Evolutionary conservation across 257 asterid species (phyloP).

Genomic region (Galeopsis tetrahit): DNA sequence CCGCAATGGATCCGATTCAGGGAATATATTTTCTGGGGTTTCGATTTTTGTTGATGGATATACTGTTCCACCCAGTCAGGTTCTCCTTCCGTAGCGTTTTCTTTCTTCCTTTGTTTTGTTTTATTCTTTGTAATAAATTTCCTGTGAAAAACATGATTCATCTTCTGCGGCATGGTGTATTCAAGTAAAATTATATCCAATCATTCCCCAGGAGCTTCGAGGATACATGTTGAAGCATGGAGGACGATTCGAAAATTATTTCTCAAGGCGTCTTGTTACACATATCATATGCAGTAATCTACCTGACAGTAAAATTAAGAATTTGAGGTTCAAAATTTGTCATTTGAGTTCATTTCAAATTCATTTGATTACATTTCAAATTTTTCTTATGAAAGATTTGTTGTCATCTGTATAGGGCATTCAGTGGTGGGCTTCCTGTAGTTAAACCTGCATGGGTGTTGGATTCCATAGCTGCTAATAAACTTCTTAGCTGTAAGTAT

Average conservation of each 20-base stretch:
- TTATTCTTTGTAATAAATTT: neutral
- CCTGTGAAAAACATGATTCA: neutral
- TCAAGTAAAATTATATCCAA: constrained; percentile 3
- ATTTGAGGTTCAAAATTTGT: constrained; percentile 64
- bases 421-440: constrained; percentile 95
- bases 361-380: constrained; percentile 19
- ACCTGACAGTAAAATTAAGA: constrained; percentile 93
- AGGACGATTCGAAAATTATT: constrained; percentile 87
- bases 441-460: constrained; percentile 92
- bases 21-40: constrained; percentile 74
- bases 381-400: constrained; percentile 25
- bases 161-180: constrained; percentile 6
- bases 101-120: neutral
- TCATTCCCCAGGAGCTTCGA: constrained; percentile 74
- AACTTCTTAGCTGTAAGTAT: constrained; percentile 84
- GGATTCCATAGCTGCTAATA: constrained; percentile 84
- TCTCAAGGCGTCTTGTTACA: constrained; percentile 82
- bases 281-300: constrained; percentile 96
- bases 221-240: constrained; percentile 89
- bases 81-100: constrained; percentile 34
- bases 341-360: constrained; percentile 26
- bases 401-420: constrained; percentile 62
- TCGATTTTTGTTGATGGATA: constrained; percentile 97
- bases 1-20: constrained; percentile 49
- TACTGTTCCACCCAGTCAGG: constrained; percentile 97